Percentiles rank a stretch among this genome's conserved stretches.
Conservation (phyloP, 768 basidiomycete genomes). For the Tylopilus rubrobrunneus region DNA sequence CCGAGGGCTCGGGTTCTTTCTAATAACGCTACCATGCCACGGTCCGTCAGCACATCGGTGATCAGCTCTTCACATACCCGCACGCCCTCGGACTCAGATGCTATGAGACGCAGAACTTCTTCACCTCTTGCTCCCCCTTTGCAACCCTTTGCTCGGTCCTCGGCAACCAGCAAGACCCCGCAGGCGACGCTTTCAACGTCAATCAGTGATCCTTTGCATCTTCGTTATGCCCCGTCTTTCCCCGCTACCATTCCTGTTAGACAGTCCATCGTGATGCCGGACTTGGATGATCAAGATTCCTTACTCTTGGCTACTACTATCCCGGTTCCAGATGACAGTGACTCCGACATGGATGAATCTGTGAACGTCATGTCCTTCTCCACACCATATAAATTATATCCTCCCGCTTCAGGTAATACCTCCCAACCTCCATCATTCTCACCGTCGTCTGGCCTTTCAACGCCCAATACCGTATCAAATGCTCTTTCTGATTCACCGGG, state of each 20-base stretch:
- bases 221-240: constrained; percentile 12
- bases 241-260: constrained; percentile 35
- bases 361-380: constrained; percentile 71
- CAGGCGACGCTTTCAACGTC: constrained; percentile 37
- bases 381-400: constrained; percentile 52
- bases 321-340: constrained; percentile 73
- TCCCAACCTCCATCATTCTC: constrained; percentile 50
- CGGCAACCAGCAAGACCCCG: constrained; percentile 38
- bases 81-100: constrained; percentile 42
- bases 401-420: constrained; percentile 36
- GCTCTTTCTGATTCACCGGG: constrained; percentile 53
- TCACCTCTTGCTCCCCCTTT: constrained; percentile 40
- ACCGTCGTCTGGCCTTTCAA: constrained; percentile 49
- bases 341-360: constrained; percentile 58
- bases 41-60: constrained; percentile 41
- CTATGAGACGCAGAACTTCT: constrained; percentile 42
- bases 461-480: constrained; percentile 50
- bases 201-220: constrained; percentile 21
- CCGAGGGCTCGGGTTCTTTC: constrained; percentile 41
- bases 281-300: constrained; percentile 50
- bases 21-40: constrained; percentile 32
- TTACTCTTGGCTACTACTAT: constrained; percentile 67
- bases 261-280: constrained; percentile 43
- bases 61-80: constrained; percentile 37
- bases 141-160: constrained; percentile 31